Evolutionary conservation across 2,329 filamentous ascomycete genomes (phyloP), one percentile per base, ranked within the genome.

Genomic region (Didymella arachidicola): DNA sequence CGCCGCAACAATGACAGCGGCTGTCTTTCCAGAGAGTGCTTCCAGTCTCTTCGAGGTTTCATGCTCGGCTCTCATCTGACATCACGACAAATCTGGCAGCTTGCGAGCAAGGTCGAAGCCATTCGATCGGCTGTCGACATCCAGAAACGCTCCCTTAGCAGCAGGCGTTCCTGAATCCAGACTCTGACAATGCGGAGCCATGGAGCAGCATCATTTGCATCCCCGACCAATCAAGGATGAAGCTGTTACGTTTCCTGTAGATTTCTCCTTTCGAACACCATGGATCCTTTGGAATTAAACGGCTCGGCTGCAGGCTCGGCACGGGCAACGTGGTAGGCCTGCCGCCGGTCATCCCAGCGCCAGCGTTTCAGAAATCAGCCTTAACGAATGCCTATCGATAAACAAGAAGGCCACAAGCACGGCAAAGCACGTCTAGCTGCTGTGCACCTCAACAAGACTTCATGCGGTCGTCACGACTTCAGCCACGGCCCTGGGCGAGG

Each of bases 281-380:
- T 50, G 32, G 41, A 59, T 51, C 41, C 16, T 53, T 30, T 46
- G 29, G 42, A 39, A 52, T 44, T 52, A 47, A 56, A 60, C 45
- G 57, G 57, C 42, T 60, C 57, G 57, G 47, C 42, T 60, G 22
- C 52, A 51, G 57, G 57, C 51, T 52, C 57, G 51, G 51, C 56
- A 51, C 56, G 56, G 56, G 50, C 56, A 59, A 59, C 56, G 56
- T 59, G 56, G 56, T 42, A 52, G 25, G 52, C 51, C 47, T 59
- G 51, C 57, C 57, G 57, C 27, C 43, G 22, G 41, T 29, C 47
- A 38, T 41, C 27, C 36, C 29, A 42, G 42, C 52, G 47, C 52
- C 22, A 45, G 22, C 39, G 57, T 60, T 60, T 60, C 57, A 60
- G 47, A 55, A 39, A 27, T 48, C 47, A 47, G 52, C 52, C 32